phyloP scores from a whole-genome alignment of 257 asterid species.

The Solanum sitiens region DNA sequence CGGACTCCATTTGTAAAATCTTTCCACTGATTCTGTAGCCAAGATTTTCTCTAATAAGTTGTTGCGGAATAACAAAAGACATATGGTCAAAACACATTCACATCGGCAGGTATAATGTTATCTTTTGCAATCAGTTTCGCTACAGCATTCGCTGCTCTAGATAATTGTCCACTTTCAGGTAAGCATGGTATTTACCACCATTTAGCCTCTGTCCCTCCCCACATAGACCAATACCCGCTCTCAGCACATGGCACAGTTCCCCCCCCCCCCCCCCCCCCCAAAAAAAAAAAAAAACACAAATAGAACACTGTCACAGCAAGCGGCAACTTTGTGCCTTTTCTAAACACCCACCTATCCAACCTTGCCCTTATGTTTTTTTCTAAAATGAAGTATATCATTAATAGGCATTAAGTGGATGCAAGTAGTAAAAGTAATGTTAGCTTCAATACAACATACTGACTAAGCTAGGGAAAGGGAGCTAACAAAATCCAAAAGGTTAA shows the following conservation, averaged over 20 bases:
- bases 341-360: not conserved
- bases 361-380: not conserved
- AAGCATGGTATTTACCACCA: not conserved
- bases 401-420: not conserved
- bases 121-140: not conserved
- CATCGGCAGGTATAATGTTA: not conserved
- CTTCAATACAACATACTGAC: not conserved
- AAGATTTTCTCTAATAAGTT: conserved; percentile 16
- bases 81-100: not conserved
- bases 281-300: not conserved
- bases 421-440: not conserved
- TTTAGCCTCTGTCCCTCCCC: not conserved
- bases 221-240: not conserved
- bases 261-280: not conserved
- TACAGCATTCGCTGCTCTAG: not conserved
- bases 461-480: not conserved
- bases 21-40: conserved; percentile 69
- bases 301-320: not conserved
- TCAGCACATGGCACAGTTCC: not conserved
- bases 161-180: not conserved
- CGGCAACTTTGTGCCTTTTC: not conserved
- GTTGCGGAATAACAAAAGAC: not conserved
- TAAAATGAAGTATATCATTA: not conserved
- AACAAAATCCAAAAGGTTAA: not conserved
- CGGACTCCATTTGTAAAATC: conserved; percentile 73